phyloP scores from a whole-genome alignment of 177 flowering plant genomes.

The Vitis hybrid region DNA sequence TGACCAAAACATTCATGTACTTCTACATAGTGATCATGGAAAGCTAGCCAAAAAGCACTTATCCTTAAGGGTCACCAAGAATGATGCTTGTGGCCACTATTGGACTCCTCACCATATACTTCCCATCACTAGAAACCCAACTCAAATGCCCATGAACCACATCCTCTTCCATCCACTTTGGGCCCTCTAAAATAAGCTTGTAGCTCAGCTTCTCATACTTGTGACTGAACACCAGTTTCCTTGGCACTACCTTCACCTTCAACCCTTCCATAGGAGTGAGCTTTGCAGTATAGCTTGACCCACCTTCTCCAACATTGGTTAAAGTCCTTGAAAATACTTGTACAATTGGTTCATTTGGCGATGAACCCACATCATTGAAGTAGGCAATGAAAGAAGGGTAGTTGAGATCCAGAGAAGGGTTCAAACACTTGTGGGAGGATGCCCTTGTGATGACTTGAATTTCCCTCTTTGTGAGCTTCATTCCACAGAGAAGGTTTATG shows the following conservation, averaged over 20 bases:
- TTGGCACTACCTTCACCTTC: constrained; percentile 25
- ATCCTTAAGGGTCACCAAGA: no score
- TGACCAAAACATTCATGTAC: no score
- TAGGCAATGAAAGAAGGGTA: constrained; percentile 46
- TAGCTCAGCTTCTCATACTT: constrained; percentile 30
- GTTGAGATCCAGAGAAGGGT: constrained; percentile 28
- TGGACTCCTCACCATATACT: no score
- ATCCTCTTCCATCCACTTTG: no score
- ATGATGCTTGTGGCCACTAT: no score
- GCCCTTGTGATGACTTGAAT: constrained; percentile 28
- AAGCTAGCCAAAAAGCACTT: no score
- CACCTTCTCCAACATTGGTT: constrained; percentile 36
- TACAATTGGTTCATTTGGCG: neutral
- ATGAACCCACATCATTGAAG: constrained; percentile 13
- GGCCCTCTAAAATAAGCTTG: constrained; percentile 11
- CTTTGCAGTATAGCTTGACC: constrained; percentile 20
- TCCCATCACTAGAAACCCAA: no score
- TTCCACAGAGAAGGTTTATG: constrained; percentile 29
- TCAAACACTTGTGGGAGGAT: constrained; percentile 14
- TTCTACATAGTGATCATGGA: no score
- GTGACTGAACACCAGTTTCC: constrained; percentile 22
- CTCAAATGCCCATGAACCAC: neutral
- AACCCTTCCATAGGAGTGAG: constrained; percentile 13
- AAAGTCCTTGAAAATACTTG: constrained; percentile 31
- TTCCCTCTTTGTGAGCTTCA: constrained; percentile 34